phyloP scores from a whole-genome alignment of 768 basidiomycete species.

The Clitopilus hobsonii region DNA sequence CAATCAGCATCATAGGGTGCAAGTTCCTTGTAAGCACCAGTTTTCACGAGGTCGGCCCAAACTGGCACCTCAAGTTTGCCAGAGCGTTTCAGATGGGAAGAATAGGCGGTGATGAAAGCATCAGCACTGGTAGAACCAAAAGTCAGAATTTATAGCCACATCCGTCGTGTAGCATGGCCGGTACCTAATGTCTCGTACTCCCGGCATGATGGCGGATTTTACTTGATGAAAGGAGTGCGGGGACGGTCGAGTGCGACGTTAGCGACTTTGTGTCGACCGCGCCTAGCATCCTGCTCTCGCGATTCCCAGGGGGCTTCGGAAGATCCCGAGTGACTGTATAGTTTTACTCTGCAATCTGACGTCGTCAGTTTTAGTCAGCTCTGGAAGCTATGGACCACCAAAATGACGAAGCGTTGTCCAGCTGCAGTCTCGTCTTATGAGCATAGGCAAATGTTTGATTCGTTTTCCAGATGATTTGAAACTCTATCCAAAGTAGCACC shows the following conservation, averaged over 20 bases:
- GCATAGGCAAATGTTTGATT: no score
- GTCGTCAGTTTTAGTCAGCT: constrained; percentile 18
- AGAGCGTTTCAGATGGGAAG: constrained; percentile 94
- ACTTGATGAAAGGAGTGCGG: constrained; percentile 45
- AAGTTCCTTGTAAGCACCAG: constrained; percentile 94
- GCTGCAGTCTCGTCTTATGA: no score
- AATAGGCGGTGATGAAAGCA: constrained; percentile 89
- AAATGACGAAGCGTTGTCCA: no score
- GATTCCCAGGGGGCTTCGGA: constrained; percentile 33
- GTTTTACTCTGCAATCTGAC: constrained; percentile 22
- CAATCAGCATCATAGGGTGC: constrained; percentile 99
- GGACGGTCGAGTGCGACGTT: constrained; percentile 44
- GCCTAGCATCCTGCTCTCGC: constrained; percentile 20
- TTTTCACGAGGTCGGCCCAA: constrained; percentile 99
- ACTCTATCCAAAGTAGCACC: no score
- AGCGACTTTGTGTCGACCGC: constrained; percentile 43
- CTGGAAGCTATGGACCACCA: neutral
- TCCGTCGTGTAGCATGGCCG: constrained; percentile 12
- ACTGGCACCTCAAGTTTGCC: constrained; percentile 99
- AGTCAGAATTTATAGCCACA: constrained; percentile 14
- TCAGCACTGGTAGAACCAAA: constrained; percentile 61
- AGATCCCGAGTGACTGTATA: constrained; percentile 38
- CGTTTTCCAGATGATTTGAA: no score
- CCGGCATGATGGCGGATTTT: constrained; percentile 59
- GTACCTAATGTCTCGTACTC: constrained; percentile 79